Conservation (phyloP, 768 basidiomycete genomes). For the Mycena latifolia region DNA sequence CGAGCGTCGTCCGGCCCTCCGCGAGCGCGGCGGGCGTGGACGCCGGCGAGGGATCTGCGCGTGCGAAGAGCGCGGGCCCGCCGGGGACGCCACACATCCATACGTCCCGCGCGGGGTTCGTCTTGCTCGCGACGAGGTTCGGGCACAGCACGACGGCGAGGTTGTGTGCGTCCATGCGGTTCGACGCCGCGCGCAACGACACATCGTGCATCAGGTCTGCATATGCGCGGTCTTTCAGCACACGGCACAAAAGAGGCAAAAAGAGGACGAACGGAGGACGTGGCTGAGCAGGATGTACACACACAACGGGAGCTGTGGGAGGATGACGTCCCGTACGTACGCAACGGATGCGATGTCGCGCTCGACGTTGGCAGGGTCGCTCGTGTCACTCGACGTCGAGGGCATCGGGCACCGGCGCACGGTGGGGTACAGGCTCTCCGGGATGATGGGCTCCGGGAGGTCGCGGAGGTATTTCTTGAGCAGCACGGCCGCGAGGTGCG, state of each 20-base stretch:
- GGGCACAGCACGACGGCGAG: constrained; percentile 84
- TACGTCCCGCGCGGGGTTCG: constrained; percentile 76
- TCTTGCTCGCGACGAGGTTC: constrained; percentile 77
- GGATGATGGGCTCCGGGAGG: constrained; percentile 83
- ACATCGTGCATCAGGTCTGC: constrained; percentile 86
- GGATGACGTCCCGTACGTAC: constrained; percentile 77
- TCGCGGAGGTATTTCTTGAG: constrained; percentile 90
- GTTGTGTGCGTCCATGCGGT: constrained; percentile 88
- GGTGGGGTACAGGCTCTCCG: constrained; percentile 72
- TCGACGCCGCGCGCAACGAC: constrained; percentile 72
- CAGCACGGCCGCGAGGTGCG: constrained; percentile 86
- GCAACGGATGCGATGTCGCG: constrained; percentile 66
- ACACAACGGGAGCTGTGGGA: constrained; percentile 78
- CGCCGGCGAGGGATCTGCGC: constrained; percentile 32
- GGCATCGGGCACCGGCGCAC: constrained; percentile 78
- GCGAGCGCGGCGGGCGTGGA: constrained; percentile 43
- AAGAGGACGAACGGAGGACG: constrained; percentile 65
- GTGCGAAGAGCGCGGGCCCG: constrained; percentile 53
- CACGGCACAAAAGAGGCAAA: neutral
- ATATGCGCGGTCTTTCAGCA: neutral
- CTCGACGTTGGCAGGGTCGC: constrained; percentile 50
- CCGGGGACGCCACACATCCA: constrained; percentile 77
- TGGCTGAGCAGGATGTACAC: constrained; percentile 80
- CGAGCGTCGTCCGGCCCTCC: constrained; percentile 74
- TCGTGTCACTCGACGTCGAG: constrained; percentile 40